Percentiles rank a stretch among this genome's conserved stretches.
Conservation (phyloP, 768 basidiomycete genomes). For the Dentipellis sp. region DNA sequence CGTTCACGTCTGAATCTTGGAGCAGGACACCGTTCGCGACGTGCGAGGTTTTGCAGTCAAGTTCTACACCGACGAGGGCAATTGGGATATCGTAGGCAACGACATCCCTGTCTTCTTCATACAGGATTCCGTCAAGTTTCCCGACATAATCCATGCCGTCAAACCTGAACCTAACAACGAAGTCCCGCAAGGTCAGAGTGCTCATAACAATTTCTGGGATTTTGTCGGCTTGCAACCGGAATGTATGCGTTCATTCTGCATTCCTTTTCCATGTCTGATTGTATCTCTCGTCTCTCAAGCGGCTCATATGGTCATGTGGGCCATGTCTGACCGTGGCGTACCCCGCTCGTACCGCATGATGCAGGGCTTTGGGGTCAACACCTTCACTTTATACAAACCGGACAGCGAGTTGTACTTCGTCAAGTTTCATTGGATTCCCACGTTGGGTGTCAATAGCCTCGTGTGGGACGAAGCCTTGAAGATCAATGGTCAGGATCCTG, state of each 20-base stretch:
- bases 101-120: slow-evolving; percentile 80
- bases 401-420: slow-evolving; percentile 68
- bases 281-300: slow-evolving; percentile 19
- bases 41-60: slow-evolving; percentile 82
- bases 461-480: slow-evolving; percentile 91
- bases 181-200: slow-evolving; percentile 54
- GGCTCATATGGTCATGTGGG: slow-evolving; percentile 76
- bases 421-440: slow-evolving; percentile 80
- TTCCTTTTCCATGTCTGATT: slow-evolving; percentile 2
- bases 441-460: slow-evolving; percentile 76
- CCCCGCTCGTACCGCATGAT: slow-evolving; percentile 85
- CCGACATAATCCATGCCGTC: slow-evolving; percentile 77
- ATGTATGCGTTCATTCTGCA: slow-evolving; percentile 23
- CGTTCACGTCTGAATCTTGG: background rate
- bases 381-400: slow-evolving; percentile 64
- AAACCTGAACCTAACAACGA: slow-evolving; percentile 85
- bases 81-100: slow-evolving; percentile 85
- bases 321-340: slow-evolving; percentile 76
- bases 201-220: slow-evolving; percentile 88
- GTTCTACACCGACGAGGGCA: slow-evolving; percentile 79
- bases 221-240: slow-evolving; percentile 67
- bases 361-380: slow-evolving; percentile 86
- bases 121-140: slow-evolving; percentile 77
- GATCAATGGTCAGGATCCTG: slow-evolving; percentile 74
- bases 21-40: slow-evolving; percentile 70